Base-by-base conservation (phyloP, 441 rosid species). In the Mallotus japonicus region DNA sequence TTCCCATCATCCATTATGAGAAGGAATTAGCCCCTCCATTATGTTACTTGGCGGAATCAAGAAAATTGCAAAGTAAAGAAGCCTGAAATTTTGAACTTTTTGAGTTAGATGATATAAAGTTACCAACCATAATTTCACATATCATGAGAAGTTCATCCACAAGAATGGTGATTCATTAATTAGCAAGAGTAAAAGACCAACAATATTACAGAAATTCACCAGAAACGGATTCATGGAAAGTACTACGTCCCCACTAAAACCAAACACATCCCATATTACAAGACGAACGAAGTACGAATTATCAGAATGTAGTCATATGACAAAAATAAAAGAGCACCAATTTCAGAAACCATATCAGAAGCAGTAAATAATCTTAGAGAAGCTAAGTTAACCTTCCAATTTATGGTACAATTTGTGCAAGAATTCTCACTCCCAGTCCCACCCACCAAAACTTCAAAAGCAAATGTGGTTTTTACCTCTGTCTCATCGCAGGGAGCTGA, bases 391-490 rank as follows among this genome's bases (percentile, higher is more conserved):
- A 92, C 96, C 94, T 87, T 87, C 90, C 95, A 92, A 76, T 44
- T 80, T 77, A 86, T 64, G 75, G 46, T 84, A 81, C 90, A 90
- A 79, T 74, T 67, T 24, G 86, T 55, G 82, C 93, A 90, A 81
- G 80, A 75, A 73, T 46, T 64, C 55, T 57, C 83, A 80, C 81
- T 81, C 60, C 78, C 83, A 80, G 81, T 81, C 60, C 78, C 88
- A 73, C 75, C 83, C 70, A 73, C 86, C 47, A 84, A 72, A 46
- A 88, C 87, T 79, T 89, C 81, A 75, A 95, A 92, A 58, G 75
- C 86, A 80, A 95, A 92, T 58, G 83, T 87, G 73, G 97, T 90
- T 0, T 86, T 81, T n/a, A n/a, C n/a, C n/a, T n/a, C n/a, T n/a
- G n/a, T n/a, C n/a, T n/a, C n/a, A n/a, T n/a, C n/a, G n/a, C n/a